Evolutionary conservation across 2,329 filamentous ascomycete genomes (phyloP).

Genomic region (Dendryphion nanum): DNA sequence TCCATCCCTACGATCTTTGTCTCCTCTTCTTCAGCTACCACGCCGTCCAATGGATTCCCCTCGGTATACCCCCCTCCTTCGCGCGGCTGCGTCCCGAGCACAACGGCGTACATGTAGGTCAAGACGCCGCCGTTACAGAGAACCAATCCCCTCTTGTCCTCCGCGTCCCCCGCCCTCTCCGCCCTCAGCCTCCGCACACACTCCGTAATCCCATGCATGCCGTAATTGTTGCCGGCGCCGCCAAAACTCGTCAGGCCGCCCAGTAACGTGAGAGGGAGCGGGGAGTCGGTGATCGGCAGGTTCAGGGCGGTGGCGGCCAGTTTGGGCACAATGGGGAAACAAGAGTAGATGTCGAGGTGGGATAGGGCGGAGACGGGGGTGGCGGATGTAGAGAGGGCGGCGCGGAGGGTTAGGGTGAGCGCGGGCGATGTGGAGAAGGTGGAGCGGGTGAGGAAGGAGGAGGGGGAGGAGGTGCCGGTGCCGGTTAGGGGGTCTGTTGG

Average conservation of each 20-base stretch:
- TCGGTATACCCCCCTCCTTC: constrained; percentile 15
- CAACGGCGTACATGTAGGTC: constrained; percentile 64
- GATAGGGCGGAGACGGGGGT: constrained; percentile 53
- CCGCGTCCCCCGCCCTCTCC: constrained; percentile 38
- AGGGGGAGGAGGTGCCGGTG: constrained; percentile 59
- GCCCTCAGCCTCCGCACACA: constrained; percentile 50
- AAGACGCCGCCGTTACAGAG: constrained; percentile 65
- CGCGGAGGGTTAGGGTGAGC: constrained; percentile 58
- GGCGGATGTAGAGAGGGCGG: constrained; percentile 51
- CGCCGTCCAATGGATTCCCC: constrained; percentile 49
- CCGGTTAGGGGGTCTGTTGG: constrained; percentile 61
- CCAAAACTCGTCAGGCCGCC: constrained; percentile 68
- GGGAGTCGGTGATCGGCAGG: constrained; percentile 44
- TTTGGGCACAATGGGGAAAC: constrained; percentile 69
- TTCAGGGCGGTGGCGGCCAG: constrained; percentile 61
- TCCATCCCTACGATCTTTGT: constrained; percentile 43
- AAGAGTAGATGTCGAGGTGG: constrained; percentile 64
- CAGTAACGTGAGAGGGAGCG: constrained; percentile 54
- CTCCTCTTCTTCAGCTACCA: constrained; percentile 43
- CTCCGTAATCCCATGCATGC: constrained; percentile 56
- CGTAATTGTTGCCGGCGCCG: constrained; percentile 70
- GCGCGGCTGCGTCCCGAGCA: constrained; percentile 52
- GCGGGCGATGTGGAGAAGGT: constrained; percentile 59
- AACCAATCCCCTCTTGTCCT: constrained; percentile 56
- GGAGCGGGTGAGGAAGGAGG: constrained; percentile 62